Conservation (phyloP, 805 yeast genomes). For the Maudiozyma bulderi region DNA sequence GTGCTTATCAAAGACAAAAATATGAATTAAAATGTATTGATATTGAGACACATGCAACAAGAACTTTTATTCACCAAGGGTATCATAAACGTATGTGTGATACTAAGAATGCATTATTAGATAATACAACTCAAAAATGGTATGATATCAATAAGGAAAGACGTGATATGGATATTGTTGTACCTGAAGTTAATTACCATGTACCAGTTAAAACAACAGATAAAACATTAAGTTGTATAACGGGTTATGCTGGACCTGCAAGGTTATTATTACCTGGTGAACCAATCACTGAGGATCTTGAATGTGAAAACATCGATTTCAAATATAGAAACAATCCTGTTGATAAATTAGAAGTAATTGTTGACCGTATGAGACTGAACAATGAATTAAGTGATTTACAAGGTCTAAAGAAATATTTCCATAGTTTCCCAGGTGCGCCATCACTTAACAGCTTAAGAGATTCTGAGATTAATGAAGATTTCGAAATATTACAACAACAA, state of each 20-base stretch:
- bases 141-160: slow-evolving; percentile 86
- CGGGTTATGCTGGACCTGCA: slow-evolving; percentile 32
- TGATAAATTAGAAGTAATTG: slow-evolving; percentile 41
- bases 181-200: slow-evolving; percentile 42
- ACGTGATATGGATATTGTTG: slow-evolving; percentile 56
- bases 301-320: slow-evolving; percentile 37
- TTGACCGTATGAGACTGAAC: slow-evolving; percentile 55
- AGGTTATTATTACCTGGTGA: slow-evolving; percentile 25
- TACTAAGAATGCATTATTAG: slow-evolving; percentile 51
- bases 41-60: slow-evolving; percentile 67
- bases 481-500: slow-evolving; percentile 20
- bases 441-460: slow-evolving; percentile 51
- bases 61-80: slow-evolving; percentile 79
- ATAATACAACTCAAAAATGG: slow-evolving; percentile 77
- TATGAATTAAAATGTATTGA: slow-evolving; percentile 71
- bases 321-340: slow-evolving; percentile 33
- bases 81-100: slow-evolving; percentile 61
- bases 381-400: slow-evolving; percentile 61
- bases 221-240: slow-evolving; percentile 28
- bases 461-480: slow-evolving; percentile 68
- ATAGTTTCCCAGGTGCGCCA: slow-evolving; percentile 74
- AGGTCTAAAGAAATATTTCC: slow-evolving; percentile 57
- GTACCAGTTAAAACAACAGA: slow-evolving; percentile 28
- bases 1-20: slow-evolving; percentile 41
- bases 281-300: slow-evolving; percentile 25